Percentiles rank a stretch among this genome's conserved stretches.
Conservation (phyloP, 2,329 filamentous ascomycete species). For the Daldinia sp. region DNA sequence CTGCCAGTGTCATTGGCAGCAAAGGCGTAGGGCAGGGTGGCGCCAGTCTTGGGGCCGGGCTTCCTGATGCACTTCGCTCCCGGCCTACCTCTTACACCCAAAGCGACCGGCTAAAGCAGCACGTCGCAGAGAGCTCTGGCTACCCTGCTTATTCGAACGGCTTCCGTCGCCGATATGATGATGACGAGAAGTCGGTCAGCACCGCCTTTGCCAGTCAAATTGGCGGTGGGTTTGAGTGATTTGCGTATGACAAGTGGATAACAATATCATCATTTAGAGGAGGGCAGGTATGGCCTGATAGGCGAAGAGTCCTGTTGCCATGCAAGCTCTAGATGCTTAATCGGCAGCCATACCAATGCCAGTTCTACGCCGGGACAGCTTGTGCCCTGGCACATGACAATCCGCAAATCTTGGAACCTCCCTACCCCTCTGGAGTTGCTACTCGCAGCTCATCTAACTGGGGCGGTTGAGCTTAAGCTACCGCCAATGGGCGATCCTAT, state of each 20-base stretch:
- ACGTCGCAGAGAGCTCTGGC: conserved; percentile 83
- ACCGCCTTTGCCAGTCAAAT: conserved; percentile 98
- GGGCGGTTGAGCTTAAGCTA: conserved; percentile 16
- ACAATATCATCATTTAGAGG: conserved; percentile 23
- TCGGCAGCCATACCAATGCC: conserved; percentile 23
- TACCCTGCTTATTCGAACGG: conserved; percentile 75
- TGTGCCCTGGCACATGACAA: conserved; percentile 28
- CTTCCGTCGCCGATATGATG: conserved; percentile 80
- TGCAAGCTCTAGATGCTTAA: conserved; percentile 15
- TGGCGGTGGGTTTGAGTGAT: conserved; percentile 64
- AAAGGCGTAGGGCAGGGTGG: conserved; percentile 85
- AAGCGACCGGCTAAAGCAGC: conserved; percentile 92
- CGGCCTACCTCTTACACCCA: conserved; percentile 75
- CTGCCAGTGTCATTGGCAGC: conserved; percentile 79
- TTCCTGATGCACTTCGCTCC: conserved; percentile 79
- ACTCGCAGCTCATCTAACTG: conserved; percentile 22
- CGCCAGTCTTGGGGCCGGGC: conserved; percentile 84
- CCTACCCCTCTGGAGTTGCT: conserved; percentile 24
- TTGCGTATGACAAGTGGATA: conserved; percentile 31
- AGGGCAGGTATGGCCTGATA: conserved; percentile 18
- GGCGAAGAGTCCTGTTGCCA: conserved; percentile 9
- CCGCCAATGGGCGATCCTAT: conserved; percentile 19
- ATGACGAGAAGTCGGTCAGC: conserved; percentile 95
- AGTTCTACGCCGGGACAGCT: conserved; percentile 24
- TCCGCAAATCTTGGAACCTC: conserved; percentile 26